phyloP scores from a whole-genome alignment of 768 basidiomycete genomes.

The Tephrocybe rancida region DNA sequence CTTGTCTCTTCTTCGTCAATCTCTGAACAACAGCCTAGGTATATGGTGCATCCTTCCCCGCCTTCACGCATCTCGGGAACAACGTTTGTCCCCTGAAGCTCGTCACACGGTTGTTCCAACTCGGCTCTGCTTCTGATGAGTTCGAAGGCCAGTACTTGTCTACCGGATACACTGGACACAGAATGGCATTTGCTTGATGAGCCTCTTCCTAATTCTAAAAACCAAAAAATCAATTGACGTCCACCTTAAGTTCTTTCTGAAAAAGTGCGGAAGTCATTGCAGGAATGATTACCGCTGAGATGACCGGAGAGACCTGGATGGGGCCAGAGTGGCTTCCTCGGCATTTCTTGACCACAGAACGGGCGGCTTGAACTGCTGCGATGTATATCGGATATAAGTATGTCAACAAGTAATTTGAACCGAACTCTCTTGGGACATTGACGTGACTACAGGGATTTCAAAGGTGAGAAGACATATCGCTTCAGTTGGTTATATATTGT shows the following conservation, averaged over 20 bases:
- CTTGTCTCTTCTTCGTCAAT: slow-evolving; percentile 28
- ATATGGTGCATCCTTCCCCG: slow-evolving; percentile 54
- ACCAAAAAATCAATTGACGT: neutral
- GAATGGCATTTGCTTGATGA: slow-evolving; percentile 54
- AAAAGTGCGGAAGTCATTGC: slow-evolving; percentile 15
- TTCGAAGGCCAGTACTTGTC: slow-evolving; percentile 51
- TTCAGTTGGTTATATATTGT: too few relatives aligned
- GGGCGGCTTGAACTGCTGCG: too few relatives aligned
- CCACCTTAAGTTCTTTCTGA: neutral
- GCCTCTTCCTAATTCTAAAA: neutral
- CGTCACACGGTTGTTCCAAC: slow-evolving; percentile 61
- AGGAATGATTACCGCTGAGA: slow-evolving; percentile 13
- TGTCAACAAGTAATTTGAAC: too few relatives aligned
- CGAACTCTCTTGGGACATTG: too few relatives aligned
- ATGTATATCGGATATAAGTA: too few relatives aligned
- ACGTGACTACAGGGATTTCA: too few relatives aligned
- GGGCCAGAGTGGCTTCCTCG: slow-evolving; percentile 12
- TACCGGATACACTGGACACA: slow-evolving; percentile 58
- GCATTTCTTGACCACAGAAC: slow-evolving; percentile 11
- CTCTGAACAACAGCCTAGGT: slow-evolving; percentile 20
- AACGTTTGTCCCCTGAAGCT: slow-evolving; percentile 84
- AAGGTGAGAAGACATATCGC: too few relatives aligned
- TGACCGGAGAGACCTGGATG: slow-evolving; percentile 6
- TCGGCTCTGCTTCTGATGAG: slow-evolving; percentile 22
- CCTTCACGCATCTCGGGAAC: slow-evolving; percentile 48